Evolutionary conservation across 441 rosid species (phyloP).

Genomic region (Gossypium schwendimanii): DNA sequence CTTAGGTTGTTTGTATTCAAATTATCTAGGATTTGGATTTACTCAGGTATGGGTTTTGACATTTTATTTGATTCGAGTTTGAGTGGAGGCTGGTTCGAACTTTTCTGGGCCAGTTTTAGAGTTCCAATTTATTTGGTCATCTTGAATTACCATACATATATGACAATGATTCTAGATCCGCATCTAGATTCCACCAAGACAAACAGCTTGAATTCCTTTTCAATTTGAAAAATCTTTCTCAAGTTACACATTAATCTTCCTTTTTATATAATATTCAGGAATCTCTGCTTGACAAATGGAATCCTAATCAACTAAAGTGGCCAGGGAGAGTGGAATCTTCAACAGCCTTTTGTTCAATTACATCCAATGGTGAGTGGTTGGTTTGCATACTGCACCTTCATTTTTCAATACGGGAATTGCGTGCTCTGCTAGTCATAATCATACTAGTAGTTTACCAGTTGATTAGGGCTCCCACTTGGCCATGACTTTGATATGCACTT

Average conservation of each 20-base stretch:
- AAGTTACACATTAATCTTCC: neutral
- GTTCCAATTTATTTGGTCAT: neutral
- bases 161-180: neutral
- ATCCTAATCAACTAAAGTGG: conserved; percentile 6
- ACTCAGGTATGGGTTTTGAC: neutral
- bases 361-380: neutral
- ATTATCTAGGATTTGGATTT: neutral
- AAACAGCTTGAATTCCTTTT: neutral
- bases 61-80: neutral
- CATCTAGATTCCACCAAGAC: neutral
- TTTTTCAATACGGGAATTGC: neutral
- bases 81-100: neutral
- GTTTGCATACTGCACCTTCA: neutral
- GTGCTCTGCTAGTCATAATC: neutral
- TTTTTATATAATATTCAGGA: neutral
- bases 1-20: neutral
- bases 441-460: neutral
- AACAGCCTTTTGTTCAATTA: neutral
- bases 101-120: neutral
- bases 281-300: neutral
- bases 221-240: neutral
- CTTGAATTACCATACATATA: neutral
- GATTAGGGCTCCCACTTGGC: neutral
- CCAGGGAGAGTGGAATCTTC: neutral
- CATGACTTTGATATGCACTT: neutral